Percentiles rank a stretch among this genome's conserved stretches.
Conservation (phyloP, 768 basidiomycete species). For the Agrocybe pediades region DNA sequence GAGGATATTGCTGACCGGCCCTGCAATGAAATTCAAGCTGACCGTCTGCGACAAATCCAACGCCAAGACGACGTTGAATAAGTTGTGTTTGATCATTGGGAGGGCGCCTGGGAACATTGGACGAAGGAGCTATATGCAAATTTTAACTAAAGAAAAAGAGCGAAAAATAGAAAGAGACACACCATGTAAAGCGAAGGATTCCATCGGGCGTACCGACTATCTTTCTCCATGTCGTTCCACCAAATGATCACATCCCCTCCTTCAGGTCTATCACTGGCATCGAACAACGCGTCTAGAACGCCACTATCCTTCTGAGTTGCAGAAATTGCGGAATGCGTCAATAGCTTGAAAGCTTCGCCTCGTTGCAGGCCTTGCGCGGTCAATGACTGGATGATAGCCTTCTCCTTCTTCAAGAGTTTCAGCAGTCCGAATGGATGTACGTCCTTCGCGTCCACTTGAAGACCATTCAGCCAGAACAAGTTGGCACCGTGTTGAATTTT, state of each 20-base stretch:
- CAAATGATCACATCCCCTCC: conserved; percentile 75
- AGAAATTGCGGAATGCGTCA: conserved; percentile 66
- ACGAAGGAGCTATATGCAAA: conserved; percentile 65
- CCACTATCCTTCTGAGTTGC: conserved; percentile 48
- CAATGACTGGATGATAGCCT: conserved; percentile 58
- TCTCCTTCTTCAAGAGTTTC: conserved; percentile 73
- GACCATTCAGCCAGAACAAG: conserved; percentile 84
- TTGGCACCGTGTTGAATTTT: conserved; percentile 55
- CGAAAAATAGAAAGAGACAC: conserved; percentile 1
- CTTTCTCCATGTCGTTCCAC: conserved; percentile 92
- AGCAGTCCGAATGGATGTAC: conserved; percentile 74
- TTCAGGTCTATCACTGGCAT: conserved; percentile 86
- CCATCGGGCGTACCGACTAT: conserved; percentile 54
- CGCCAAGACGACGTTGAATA: conserved; percentile 82
- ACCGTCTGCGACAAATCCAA: conserved; percentile 74
- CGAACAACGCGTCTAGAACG: conserved; percentile 76
- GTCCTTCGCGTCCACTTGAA: conserved; percentile 58
- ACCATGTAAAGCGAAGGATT: conserved; percentile 3
- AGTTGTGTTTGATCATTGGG: conserved; percentile 70
- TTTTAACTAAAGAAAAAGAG: conserved; percentile 43
- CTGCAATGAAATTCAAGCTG: conserved; percentile 63
- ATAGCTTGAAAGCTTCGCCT: conserved; percentile 67
- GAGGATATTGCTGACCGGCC: conserved; percentile 70
- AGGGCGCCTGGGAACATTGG: conserved; percentile 82
- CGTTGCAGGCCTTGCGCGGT: conserved; percentile 63